These are phyloP conservation scores for Ceratobasidium sp. DNA, from an alignment of 1,284 basidiomycete species.

Conservation along the genomic window DNA sequence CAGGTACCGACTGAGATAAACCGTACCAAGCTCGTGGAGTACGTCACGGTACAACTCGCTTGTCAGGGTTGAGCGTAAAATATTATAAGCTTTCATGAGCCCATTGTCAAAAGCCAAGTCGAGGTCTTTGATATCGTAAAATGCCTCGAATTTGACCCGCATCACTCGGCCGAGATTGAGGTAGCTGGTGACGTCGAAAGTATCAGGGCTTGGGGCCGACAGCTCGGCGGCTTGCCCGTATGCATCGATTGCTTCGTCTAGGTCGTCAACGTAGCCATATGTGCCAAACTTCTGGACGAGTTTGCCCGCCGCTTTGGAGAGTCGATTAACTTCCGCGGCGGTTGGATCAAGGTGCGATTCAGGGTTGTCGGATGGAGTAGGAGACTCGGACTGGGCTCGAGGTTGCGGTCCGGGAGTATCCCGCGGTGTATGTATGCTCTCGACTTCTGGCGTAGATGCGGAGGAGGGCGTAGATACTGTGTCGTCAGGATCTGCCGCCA, in stretches of 20 bases:
- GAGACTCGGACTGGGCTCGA: not conserved
- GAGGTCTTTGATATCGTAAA: too few relatives aligned
- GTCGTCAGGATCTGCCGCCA: not conserved
- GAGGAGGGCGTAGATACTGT: not conserved
- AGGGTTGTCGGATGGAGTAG: not conserved
- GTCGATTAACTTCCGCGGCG: not conserved
- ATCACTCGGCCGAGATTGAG: conserved; percentile 24
- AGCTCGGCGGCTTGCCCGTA: conserved; percentile 13
- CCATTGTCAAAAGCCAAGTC: conserved; percentile 12
- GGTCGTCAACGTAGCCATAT: conserved; percentile 16
- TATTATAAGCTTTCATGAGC: conserved; percentile 11
- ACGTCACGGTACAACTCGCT: conserved; percentile 6
- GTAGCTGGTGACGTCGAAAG: conserved; percentile 12
- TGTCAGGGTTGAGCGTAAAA: not conserved
- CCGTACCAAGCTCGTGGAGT: conserved; percentile 6
- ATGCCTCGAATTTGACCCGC: conserved; percentile 34
- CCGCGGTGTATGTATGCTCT: not conserved
- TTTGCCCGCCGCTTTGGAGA: not conserved
- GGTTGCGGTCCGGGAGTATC: not conserved
- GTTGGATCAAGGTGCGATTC: not conserved
- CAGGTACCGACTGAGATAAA: conserved; percentile 6
- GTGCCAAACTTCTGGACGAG: not conserved
- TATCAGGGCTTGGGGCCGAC: not conserved
- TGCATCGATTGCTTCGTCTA: conserved; percentile 24
- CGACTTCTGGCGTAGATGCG: not conserved